Conservation (phyloP, 345 rosid genomes). For the Rhodamnia argentea region DNA sequence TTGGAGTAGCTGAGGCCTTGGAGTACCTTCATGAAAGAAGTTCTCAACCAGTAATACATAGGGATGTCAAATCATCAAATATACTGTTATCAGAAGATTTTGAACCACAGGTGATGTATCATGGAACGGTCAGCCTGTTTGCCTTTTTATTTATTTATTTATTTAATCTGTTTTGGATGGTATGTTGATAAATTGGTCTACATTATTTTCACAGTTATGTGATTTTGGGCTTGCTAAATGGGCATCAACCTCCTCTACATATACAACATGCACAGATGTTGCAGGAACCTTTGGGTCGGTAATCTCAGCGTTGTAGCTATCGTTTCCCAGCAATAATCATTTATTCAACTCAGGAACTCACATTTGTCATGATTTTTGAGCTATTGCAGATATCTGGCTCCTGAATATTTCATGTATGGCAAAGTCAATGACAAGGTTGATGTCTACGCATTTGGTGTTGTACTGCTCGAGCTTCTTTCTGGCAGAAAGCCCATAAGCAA, state of each 20-base stretch:
- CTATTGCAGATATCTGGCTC: constrained; percentile 82
- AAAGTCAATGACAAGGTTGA: constrained; percentile 86
- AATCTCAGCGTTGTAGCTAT: background rate
- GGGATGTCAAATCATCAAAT: constrained; percentile 96
- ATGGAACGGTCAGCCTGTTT: background rate
- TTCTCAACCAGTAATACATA: constrained; percentile 64
- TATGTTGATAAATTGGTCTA: background rate
- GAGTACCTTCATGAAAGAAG: constrained; percentile 62
- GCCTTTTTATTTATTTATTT: too few relatives aligned
- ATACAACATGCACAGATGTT: constrained; percentile 63
- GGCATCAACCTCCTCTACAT: constrained; percentile 52
- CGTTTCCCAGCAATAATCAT: background rate
- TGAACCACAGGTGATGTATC: constrained; percentile 69
- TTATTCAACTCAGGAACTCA: background rate
- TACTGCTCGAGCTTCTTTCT: constrained; percentile 88
- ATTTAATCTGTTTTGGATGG: background rate
- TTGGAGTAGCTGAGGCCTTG: constrained; percentile 89
- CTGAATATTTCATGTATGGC: constrained; percentile 93
- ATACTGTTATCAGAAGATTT: constrained; percentile 75
- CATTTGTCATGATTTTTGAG: background rate
- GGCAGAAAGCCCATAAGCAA: constrained; percentile 78
- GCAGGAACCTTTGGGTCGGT: constrained; percentile 95
- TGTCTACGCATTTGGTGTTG: constrained; percentile 91
- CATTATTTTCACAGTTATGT: constrained; percentile 42
- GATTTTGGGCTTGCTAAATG: constrained; percentile 94